Conservation (phyloP, 1,139 yeast genomes). For the Candida freyschussii region DNA sequence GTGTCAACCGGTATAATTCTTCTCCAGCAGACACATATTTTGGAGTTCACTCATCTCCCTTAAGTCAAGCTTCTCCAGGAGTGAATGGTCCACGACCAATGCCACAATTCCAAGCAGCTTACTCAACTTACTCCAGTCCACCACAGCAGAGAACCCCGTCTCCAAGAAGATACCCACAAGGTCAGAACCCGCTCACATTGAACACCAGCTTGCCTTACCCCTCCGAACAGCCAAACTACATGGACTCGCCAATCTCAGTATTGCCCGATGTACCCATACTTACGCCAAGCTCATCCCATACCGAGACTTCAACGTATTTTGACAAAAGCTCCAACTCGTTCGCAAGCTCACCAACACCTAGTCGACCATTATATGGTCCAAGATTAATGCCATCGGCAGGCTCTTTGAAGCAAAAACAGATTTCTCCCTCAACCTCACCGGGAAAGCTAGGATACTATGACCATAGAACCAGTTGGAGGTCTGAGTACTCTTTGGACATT, state of each 20-base stretch:
- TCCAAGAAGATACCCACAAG: conserved; percentile 9
- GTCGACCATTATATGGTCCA: conserved; percentile 19
- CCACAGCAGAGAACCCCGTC: conserved; percentile 8
- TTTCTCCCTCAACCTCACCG: conserved; percentile 23
- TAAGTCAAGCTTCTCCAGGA: conserved; percentile 1
- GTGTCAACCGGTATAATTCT: too few species aligned
- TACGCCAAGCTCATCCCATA: conserved; percentile 10
- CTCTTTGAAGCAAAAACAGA: conserved; percentile 4
- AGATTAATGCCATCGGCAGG: conserved; percentile 15
- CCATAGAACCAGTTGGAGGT: conserved; percentile 25
- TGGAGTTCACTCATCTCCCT: conserved; percentile 3
- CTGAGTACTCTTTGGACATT: conserved; percentile 21
- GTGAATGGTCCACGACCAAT: conserved; percentile 14
- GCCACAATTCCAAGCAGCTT: conserved; percentile 11
- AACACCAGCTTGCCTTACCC: conserved; percentile 6
- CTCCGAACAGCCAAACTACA: conserved; percentile 4
- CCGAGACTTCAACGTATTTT: conserved; percentile 1
- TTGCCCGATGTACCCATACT: conserved; percentile 23
- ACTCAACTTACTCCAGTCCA: conserved; percentile 7
- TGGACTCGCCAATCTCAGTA: conserved; percentile 19
- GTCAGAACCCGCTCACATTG: conserved; percentile 5
- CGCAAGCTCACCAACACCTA: conserved; percentile 17
- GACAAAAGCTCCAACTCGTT: conserved; percentile 3
- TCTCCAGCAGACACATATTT: too few species aligned
- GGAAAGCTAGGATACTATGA: conserved; percentile 22